Percentiles rank a stretch among this genome's conserved stretches.
phyloP scores from a whole-genome alignment of 2,329 filamentous ascomycete species.

The Penicillium decumbens region DNA sequence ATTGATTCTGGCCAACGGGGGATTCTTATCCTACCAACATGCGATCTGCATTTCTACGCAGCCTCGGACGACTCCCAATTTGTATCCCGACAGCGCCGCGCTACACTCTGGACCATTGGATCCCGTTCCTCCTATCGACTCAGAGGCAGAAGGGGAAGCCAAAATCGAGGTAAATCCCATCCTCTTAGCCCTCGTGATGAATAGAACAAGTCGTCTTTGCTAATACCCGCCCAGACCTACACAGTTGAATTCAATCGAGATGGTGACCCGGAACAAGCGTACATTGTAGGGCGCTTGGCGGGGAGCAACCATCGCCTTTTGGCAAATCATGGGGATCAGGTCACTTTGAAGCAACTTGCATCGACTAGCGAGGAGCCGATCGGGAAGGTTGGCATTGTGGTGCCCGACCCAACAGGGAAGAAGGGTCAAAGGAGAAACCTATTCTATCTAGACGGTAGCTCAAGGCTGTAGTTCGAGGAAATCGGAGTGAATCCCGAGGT shows the following conservation, averaged over 20 bases:
- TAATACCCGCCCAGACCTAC: conserved; percentile 47
- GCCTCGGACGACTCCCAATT: conserved; percentile 35
- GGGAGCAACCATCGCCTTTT: conserved; percentile 49
- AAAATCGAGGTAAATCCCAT: conserved; percentile 47
- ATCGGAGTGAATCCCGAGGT: too few species aligned
- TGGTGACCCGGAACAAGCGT: conserved; percentile 46
- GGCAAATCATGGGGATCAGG: conserved; percentile 43
- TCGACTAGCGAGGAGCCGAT: conserved; percentile 7
- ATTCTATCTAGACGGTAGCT: conserved; percentile 2
- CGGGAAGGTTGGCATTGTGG: conserved; percentile 4
- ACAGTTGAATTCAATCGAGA: conserved; percentile 55
- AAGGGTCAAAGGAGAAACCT: conserved; percentile 6
- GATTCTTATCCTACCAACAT: conserved; percentile 62
- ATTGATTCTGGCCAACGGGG: conserved; percentile 62
- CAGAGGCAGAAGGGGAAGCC: conserved; percentile 48
- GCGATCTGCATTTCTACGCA: conserved; percentile 54
- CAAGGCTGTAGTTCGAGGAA: background rate
- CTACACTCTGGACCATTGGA: conserved; percentile 45
- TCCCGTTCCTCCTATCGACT: conserved; percentile 39
- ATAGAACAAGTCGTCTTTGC: background rate
- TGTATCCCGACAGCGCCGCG: conserved; percentile 48
- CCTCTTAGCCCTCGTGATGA: conserved; percentile 7
- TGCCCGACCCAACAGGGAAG: conserved; percentile 1
- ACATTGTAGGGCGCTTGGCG: conserved; percentile 52
- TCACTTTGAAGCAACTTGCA: conserved; percentile 5